Evolutionary conservation across 2,329 filamentous ascomycete species (phyloP), one percentile per base, ranked within the genome.

Genomic region (Fusarium sp.): DNA sequence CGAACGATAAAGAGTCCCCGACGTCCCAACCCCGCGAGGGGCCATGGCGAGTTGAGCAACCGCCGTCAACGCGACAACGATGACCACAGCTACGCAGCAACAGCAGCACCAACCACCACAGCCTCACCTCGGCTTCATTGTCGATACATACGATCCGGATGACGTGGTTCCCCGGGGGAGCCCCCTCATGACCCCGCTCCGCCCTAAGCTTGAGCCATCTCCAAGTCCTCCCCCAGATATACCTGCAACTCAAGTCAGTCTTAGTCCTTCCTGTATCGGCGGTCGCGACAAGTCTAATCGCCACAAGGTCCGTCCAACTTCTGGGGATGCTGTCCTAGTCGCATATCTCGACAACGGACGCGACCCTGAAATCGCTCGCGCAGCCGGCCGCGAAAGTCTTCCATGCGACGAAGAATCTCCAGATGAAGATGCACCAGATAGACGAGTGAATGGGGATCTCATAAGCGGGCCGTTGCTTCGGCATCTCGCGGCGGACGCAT

Each of bases 281-380:
- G 71, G 72, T 84, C 73, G 85, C 86, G 77, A 79, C 78, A 83
- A 82, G 77, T 84, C 83, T 83, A 80, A 82, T 84, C 81, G 79
- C 69, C 82, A 77, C 74, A 88, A 88, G 85, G 80, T 84, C 66
- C 83, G 79, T 70, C 82, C 86, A 43, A 88, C 82, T 73, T 86
- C 87, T 76, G 88, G 86, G 73, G 89, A 92, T 85, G 87, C 84
- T 72, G 89, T 93, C 69, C 84, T 95, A 78, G 85, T 95, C 67
- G 80, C 82, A 60, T 83, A 85, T 77, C 85, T 94, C 82, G 87
- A 83, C 72, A 87, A 84, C 75, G 88, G 89, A 74, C 88, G 89
- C 75, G 83, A 84, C 70, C 89, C 87, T 52, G 89, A 93, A 52
- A 86, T 93, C 75, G 89, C 90, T 61, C 81, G 80, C 69, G 77